phyloP scores from a whole-genome alignment of 2,329 filamentous ascomycete genomes.

The Colletotrichum lindemuthianum region DNA sequence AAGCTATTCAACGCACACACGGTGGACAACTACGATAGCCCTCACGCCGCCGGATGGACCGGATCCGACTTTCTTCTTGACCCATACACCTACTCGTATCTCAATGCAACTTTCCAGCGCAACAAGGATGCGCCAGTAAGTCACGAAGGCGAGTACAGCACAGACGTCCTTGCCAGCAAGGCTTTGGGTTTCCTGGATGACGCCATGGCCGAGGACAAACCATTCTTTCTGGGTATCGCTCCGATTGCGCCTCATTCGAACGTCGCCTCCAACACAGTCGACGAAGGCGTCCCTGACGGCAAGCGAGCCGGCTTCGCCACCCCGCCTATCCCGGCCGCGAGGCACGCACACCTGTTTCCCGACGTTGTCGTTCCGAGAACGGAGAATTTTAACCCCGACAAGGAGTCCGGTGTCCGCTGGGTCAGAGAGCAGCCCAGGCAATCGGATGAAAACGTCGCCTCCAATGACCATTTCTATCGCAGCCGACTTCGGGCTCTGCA shows the following conservation, averaged over 20 bases:
- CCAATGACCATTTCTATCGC: conserved; percentile 52
- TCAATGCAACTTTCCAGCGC: conserved; percentile 70
- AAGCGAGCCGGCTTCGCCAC: conserved; percentile 41
- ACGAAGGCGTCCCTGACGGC: background rate
- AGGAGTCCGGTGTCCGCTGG: conserved; percentile 53
- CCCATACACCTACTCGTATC: conserved; percentile 74
- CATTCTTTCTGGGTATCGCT: conserved; percentile 74
- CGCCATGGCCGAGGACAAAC: conserved; percentile 60
- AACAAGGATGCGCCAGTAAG: conserved; percentile 58
- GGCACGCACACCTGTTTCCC: conserved; percentile 69
- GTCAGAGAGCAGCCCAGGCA: conserved; percentile 48
- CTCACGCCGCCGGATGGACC: conserved; percentile 66
- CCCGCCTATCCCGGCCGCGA: conserved; percentile 52
- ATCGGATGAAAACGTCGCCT: conserved; percentile 44
- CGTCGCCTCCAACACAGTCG: conserved; percentile 41
- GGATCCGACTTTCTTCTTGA: conserved; percentile 66
- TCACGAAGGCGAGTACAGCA: conserved; percentile 49
- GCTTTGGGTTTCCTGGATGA: conserved; percentile 69
- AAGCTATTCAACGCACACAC: conserved; percentile 64
- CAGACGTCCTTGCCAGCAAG: conserved; percentile 69
- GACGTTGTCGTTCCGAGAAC: conserved; percentile 68
- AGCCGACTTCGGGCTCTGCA: conserved; percentile 51
- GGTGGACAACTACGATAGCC: conserved; percentile 57
- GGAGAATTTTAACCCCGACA: conserved; percentile 69
- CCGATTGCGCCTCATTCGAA: conserved; percentile 75